These are phyloP conservation scores for Salvia splendens DNA, from an alignment of 257 asterid species.

Conservation along the genomic window DNA sequence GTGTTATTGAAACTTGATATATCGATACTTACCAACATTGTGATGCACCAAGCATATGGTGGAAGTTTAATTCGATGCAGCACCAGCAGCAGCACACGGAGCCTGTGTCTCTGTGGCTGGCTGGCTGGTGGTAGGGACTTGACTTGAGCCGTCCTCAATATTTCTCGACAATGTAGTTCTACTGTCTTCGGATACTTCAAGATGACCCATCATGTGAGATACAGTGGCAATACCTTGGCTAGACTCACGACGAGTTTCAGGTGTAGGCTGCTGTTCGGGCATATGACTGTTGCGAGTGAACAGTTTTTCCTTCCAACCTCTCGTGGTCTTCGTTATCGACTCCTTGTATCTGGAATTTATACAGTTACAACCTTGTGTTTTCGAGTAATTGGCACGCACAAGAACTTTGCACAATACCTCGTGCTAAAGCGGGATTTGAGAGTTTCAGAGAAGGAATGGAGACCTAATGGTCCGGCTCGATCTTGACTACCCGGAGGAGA, in stretches of 20 bases:
- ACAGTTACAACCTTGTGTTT: not conserved
- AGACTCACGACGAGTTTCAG: conserved; percentile 52
- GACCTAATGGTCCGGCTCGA: conserved; percentile 82
- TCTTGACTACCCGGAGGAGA: conserved; percentile 66
- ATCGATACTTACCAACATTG: conserved; percentile 16
- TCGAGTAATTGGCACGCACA: not conserved
- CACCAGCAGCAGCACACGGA: conserved; percentile 56
- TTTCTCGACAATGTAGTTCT: conserved; percentile 40
- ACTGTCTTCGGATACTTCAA: conserved; percentile 51
- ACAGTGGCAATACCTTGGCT: conserved; percentile 44
- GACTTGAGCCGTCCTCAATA: conserved; percentile 37
- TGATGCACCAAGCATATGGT: too few relatives aligned
- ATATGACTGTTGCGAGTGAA: conserved; percentile 63
- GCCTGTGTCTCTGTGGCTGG: conserved; percentile 41
- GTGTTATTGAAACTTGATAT: not conserved
- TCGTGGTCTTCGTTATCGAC: conserved; percentile 82
- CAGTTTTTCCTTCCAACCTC: conserved; percentile 93
- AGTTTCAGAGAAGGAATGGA: conserved; percentile 72
- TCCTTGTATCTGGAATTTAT: conserved; percentile 67
- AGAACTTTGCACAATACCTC: conserved; percentile 46
- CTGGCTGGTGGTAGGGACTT: conserved; percentile 33
- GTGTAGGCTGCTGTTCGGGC: conserved; percentile 39
- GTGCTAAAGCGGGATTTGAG: conserved; percentile 67
- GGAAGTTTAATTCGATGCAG: conserved; percentile 51
- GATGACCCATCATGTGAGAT: conserved; percentile 62